Evolutionary conservation across 345 rosid species (phyloP).

Genomic region (Brassica carinata): DNA sequence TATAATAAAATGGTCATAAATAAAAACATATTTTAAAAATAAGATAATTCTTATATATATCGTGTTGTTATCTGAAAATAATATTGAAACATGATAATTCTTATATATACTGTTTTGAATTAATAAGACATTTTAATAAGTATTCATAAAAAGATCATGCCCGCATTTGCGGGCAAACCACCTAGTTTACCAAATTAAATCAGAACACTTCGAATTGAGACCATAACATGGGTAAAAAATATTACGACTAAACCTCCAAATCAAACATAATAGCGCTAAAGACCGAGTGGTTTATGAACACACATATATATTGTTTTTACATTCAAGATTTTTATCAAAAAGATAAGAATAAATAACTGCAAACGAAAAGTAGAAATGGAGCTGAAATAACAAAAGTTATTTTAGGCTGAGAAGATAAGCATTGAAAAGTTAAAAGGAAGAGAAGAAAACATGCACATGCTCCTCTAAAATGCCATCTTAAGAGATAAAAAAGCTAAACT

Average conservation of each 20-base stretch:
- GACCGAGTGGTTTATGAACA: neutral
- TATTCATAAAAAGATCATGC: too few species aligned
- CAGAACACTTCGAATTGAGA: neutral
- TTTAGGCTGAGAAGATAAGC: neutral
- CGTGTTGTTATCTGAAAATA: too few species aligned
- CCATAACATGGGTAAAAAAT: neutral
- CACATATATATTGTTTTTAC: neutral
- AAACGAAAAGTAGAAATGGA: neutral
- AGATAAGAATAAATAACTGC: neutral
- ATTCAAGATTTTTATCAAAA: neutral
- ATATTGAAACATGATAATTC: too few species aligned
- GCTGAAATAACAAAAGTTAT: neutral
- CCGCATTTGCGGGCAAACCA: too few species aligned
- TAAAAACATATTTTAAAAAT: too few species aligned
- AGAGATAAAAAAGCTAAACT: slow-evolving; percentile 24
- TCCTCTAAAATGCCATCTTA: slow-evolving; percentile 24
- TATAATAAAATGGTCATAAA: too few species aligned
- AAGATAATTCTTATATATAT: too few species aligned
- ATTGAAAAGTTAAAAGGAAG: slow-evolving; percentile 16
- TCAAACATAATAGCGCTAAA: neutral
- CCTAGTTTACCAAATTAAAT: neutral
- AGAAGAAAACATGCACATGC: slow-evolving; percentile 45
- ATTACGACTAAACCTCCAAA: neutral
- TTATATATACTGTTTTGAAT: too few species aligned
- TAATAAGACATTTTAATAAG: too few species aligned